Conservation (phyloP, 257 asterid genomes). For the Paulownia fortunei region DNA sequence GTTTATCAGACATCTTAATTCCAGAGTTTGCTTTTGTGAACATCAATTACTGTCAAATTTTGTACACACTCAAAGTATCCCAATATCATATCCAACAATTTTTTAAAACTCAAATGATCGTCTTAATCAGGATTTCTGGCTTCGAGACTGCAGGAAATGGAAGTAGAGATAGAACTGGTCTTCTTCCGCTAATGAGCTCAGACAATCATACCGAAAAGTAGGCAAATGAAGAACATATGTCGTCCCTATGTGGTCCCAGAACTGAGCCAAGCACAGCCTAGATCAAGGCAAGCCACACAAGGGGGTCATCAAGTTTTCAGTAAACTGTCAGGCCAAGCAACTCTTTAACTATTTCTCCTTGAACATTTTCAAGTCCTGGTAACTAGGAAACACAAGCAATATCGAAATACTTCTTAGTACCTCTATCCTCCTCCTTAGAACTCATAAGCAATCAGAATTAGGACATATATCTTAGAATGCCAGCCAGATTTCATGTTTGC, state of each 20-base stretch:
- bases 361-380: not conserved
- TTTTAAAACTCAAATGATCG: not conserved
- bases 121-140: not conserved
- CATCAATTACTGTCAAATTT: not conserved
- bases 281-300: conserved; percentile 9
- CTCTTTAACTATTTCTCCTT: not conserved
- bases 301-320: not conserved
- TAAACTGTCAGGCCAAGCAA: not conserved
- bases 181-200: not conserved
- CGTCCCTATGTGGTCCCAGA: not conserved
- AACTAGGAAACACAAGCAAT: not conserved
- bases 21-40: too few relatives aligned
- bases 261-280: not conserved
- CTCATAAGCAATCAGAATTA: too few relatives aligned
- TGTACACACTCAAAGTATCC: not conserved
- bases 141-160: not conserved
- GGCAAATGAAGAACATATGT: conserved; percentile 5
- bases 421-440: not conserved
- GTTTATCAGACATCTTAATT: too few relatives aligned
- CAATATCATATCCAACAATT: not conserved
- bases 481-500: too few relatives aligned
- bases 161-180: not conserved
- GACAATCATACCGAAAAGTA: not conserved
- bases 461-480: too few relatives aligned
- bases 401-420: not conserved